A percentile compares a stretch with the other conserved stretches of the same genome.
These are phyloP conservation scores for Pichia paraexigua DNA, from an alignment of 805 yeast genomes.

Conservation along the genomic window DNA sequence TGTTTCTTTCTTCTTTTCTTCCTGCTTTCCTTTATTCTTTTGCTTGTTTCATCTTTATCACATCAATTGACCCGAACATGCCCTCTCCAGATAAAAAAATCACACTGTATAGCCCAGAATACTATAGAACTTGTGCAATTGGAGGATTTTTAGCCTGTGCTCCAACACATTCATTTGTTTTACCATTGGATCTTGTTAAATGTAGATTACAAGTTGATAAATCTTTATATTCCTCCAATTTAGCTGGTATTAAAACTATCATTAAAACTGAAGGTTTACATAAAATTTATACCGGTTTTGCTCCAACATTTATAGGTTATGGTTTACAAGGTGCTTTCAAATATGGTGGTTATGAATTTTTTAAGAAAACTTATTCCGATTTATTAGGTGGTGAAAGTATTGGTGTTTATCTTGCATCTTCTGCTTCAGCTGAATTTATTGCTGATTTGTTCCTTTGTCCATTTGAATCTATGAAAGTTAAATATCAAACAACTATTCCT, in stretches of 20 bases:
- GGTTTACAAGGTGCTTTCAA: constrained; percentile 96
- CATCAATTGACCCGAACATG: not conserved
- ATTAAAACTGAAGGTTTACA: constrained; percentile 64
- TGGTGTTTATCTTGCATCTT: constrained; percentile 68
- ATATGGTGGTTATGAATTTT: constrained; percentile 89
- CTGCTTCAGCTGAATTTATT: constrained; percentile 89
- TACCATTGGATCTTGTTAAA: constrained; percentile 90
- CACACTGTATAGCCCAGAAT: constrained; percentile 50
- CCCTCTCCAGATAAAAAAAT: constrained; percentile 26
- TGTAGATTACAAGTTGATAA: constrained; percentile 88
- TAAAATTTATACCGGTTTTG: constrained; percentile 79
- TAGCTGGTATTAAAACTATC: constrained; percentile 77
- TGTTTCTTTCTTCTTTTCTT: not conserved
- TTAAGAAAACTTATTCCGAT: constrained; percentile 72
- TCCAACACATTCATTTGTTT: constrained; percentile 89
- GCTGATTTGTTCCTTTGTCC: constrained; percentile 92
- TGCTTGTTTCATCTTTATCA: too few species aligned
- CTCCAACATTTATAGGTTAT: constrained; percentile 90
- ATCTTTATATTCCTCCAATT: constrained; percentile 59
- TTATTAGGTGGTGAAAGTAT: constrained; percentile 66
- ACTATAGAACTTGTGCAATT: constrained; percentile 63
- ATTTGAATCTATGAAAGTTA: constrained; percentile 90
- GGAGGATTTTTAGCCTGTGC: constrained; percentile 91
- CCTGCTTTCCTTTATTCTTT: too few species aligned
- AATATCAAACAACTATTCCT: constrained; percentile 87